These are phyloP conservation scores for Reticulascus tulasneorum DNA, from an alignment of 2,329 filamentous ascomycete genomes.

Conservation along the genomic window DNA sequence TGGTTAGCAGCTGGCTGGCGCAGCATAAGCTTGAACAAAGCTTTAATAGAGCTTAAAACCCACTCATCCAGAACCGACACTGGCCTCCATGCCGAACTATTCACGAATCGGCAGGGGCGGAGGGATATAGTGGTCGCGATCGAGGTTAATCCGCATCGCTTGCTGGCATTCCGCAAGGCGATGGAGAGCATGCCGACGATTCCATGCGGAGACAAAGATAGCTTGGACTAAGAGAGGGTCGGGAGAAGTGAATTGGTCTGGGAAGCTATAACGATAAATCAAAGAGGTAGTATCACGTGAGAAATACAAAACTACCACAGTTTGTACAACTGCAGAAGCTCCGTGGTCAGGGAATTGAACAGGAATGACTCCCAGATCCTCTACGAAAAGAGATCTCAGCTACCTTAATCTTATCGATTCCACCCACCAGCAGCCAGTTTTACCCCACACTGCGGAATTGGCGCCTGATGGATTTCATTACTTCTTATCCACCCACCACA, in stretches of 20 bases:
- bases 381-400: too few relatives aligned
- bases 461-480: constrained; percentile 12
- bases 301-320: too few relatives aligned
- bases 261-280: too few relatives aligned
- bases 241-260: too few relatives aligned
- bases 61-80: constrained; percentile 64
- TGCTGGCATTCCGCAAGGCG: constrained; percentile 43
- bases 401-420: too few relatives aligned
- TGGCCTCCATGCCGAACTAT: constrained; percentile 53
- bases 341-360: too few relatives aligned
- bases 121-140: constrained; percentile 5
- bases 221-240: neutral
- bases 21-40: too few relatives aligned
- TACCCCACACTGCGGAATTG: constrained; percentile 15
- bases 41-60: constrained; percentile 19
- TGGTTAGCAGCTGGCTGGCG: too few relatives aligned
- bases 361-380: too few relatives aligned
- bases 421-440: constrained; percentile 12
- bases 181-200: constrained; percentile 39
- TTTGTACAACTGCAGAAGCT: constrained; percentile 14
- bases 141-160: constrained; percentile 29
- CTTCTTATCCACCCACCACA: too few relatives aligned
- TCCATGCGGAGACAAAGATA: constrained; percentile 25
- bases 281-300: too few relatives aligned
- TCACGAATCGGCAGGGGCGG: constrained; percentile 21